Percentiles rank a stretch among this genome's conserved stretches.
Conservation (phyloP, 1,284 basidiomycete genomes). For the Neonothopanus nambi region DNA sequence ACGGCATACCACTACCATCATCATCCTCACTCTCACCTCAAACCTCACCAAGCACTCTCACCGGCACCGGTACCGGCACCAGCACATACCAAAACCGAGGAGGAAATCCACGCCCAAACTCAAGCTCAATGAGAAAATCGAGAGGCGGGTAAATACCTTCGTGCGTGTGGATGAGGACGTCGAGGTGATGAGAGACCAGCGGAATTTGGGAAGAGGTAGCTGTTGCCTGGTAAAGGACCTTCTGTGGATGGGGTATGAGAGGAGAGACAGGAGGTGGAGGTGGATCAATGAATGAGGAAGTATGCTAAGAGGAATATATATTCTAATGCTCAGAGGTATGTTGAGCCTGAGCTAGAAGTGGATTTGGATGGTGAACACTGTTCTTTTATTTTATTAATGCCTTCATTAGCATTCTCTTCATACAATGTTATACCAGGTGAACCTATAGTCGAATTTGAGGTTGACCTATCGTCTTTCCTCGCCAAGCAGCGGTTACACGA, state of each 20-base stretch:
- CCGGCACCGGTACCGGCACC: no score
- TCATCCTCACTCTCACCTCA: no score
- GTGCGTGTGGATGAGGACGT: slow-evolving; percentile 62
- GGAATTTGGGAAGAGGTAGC: slow-evolving; percentile 52
- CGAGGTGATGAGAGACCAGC: slow-evolving; percentile 57
- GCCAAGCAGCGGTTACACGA: slow-evolving; percentile 58
- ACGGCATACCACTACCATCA: no score
- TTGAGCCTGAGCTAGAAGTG: no score
- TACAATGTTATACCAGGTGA: slow-evolving; percentile 59
- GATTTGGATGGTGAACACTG: slow-evolving; percentile 60
- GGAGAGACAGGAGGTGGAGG: slow-evolving; percentile 48
- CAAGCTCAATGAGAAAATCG: slow-evolving; percentile 58
- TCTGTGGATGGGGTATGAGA: slow-evolving; percentile 40
- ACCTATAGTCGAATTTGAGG: slow-evolving; percentile 66
- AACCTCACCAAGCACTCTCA: no score
- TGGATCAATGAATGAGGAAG: slow-evolving; percentile 42
- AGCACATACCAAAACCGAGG: no score
- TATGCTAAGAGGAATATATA: slow-evolving; percentile 59
- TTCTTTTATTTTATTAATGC: no score
- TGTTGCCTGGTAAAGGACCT: no score
- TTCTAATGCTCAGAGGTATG: slow-evolving; percentile 70
- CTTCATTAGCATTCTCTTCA: no score
- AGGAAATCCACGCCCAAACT: no score
- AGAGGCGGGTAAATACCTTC: slow-evolving; percentile 75
- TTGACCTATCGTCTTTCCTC: slow-evolving; percentile 68